phyloP scores from a whole-genome alignment of 2,329 filamentous ascomycete species.

The Trichoderma citrinoviride region DNA sequence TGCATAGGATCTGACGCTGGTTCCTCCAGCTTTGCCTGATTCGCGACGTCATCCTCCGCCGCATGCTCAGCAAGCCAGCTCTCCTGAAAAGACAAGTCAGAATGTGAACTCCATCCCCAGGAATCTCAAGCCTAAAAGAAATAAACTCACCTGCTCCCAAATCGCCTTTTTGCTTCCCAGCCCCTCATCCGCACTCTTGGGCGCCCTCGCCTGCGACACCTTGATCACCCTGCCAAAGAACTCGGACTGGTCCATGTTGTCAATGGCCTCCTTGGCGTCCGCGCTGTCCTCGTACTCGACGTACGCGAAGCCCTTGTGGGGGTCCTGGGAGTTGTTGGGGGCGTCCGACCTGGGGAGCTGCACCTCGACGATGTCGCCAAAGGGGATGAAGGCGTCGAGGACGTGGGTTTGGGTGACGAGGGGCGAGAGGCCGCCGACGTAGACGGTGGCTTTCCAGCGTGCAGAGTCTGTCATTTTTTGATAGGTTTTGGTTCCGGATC shows the following conservation, averaged over 20 bases:
- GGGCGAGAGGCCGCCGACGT: slow-evolving; percentile 83
- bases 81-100: slow-evolving; percentile 58
- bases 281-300: slow-evolving; percentile 85
- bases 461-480: slow-evolving; percentile 73
- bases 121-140: not conserved
- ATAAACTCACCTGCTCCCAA: slow-evolving; percentile 81
- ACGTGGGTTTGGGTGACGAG: slow-evolving; percentile 72
- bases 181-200: slow-evolving; percentile 83
- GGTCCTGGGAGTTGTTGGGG: slow-evolving; percentile 72
- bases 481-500: not conserved
- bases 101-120: not conserved
- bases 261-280: slow-evolving; percentile 91
- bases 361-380: slow-evolving; percentile 92
- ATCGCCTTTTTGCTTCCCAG: slow-evolving; percentile 90
- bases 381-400: slow-evolving; percentile 90
- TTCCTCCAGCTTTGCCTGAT: slow-evolving; percentile 40
- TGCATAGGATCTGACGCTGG: slow-evolving; percentile 85
- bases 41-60: slow-evolving; percentile 67
- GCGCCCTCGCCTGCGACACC: slow-evolving; percentile 86
- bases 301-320: slow-evolving; percentile 92
- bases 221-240: slow-evolving; percentile 90
- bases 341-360: slow-evolving; percentile 84
- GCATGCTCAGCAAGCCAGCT: slow-evolving; percentile 89
- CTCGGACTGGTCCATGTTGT: slow-evolving; percentile 98
- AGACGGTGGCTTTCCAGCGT: slow-evolving; percentile 86